Percentiles rank a stretch among this genome's conserved stretches.
Conservation (phyloP, 164 flowering plant species). For the Magnolia changhungtana region DNA sequence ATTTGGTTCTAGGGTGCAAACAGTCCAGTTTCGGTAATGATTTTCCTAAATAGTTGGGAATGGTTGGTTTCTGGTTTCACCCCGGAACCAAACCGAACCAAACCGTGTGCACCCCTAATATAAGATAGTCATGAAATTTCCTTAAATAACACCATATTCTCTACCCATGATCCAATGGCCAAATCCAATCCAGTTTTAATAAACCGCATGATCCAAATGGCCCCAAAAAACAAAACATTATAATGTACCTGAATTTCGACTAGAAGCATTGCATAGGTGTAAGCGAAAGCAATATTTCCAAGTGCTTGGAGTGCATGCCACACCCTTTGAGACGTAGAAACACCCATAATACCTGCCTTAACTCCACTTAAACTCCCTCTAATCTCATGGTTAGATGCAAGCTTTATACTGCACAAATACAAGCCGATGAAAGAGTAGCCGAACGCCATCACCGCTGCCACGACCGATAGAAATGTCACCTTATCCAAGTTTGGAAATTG, state of each 20-base stretch:
- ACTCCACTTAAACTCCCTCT: constrained; percentile 27
- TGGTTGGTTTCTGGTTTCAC: too few relatives aligned
- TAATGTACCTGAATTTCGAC: constrained; percentile 41
- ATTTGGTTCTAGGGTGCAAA: too few relatives aligned
- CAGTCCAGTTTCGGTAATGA: too few relatives aligned
- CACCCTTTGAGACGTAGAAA: constrained; percentile 22
- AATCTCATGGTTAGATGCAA: constrained; percentile 20
- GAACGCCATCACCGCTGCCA: constrained; percentile 37
- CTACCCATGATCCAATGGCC: too few relatives aligned
- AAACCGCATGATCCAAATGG: too few relatives aligned
- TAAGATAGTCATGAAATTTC: too few relatives aligned
- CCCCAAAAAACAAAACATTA: not conserved
- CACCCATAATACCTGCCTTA: constrained; percentile 8
- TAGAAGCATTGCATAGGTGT: constrained; percentile 31
- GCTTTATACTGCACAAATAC: constrained; percentile 20
- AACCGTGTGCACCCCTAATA: too few relatives aligned
- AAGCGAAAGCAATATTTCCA: constrained; percentile 47
- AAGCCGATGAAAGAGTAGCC: constrained; percentile 28
- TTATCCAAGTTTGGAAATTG: constrained; percentile 43
- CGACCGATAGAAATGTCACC: constrained; percentile 30
- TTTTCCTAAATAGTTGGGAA: too few relatives aligned
- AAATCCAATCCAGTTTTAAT: too few relatives aligned
- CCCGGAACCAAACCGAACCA: too few relatives aligned
- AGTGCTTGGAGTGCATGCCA: constrained; percentile 39
- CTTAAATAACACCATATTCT: too few relatives aligned